Percentiles rank a stretch among this genome's conserved stretches.
Conservation (phyloP, 345 rosid species). For the Mangifera indica region DNA sequence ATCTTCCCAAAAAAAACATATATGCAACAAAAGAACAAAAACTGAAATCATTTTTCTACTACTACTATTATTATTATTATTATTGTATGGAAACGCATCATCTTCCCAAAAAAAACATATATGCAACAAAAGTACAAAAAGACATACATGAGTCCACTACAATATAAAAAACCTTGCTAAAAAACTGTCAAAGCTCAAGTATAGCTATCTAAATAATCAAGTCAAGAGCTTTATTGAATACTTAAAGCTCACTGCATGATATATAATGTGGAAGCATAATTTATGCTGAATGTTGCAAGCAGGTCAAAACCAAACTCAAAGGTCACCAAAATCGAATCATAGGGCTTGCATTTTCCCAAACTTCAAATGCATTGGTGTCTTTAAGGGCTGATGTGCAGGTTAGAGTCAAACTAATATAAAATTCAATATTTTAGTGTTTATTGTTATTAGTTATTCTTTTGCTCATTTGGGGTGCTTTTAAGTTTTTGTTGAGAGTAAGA, state of each 20-base stretch:
- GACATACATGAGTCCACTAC: not conserved
- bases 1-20: too few species aligned
- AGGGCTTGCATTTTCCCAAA: slow-evolving; percentile 78
- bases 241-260: not conserved
- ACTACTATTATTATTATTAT: too few species aligned
- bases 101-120: too few species aligned
- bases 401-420: not conserved
- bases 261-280: slow-evolving; percentile 6
- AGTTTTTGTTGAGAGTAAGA: too few species aligned
- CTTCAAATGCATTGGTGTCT: slow-evolving; percentile 63
- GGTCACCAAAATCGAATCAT: slow-evolving; percentile 81
- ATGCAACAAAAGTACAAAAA: too few species aligned
- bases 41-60: too few species aligned
- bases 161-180: too few species aligned
- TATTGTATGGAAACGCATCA: too few species aligned
- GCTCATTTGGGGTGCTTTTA: too few species aligned
- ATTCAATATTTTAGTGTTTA: not conserved
- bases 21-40: too few species aligned
- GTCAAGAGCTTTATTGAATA: not conserved
- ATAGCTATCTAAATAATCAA: not conserved
- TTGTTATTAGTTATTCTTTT: too few species aligned
- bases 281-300: slow-evolving; percentile 8
- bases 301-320: slow-evolving; percentile 76
- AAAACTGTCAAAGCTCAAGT: not conserved
- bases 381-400: slow-evolving; percentile 93